phyloP scores from a whole-genome alignment of 2,329 filamentous ascomycete species.

The Nakataea oryzae region DNA sequence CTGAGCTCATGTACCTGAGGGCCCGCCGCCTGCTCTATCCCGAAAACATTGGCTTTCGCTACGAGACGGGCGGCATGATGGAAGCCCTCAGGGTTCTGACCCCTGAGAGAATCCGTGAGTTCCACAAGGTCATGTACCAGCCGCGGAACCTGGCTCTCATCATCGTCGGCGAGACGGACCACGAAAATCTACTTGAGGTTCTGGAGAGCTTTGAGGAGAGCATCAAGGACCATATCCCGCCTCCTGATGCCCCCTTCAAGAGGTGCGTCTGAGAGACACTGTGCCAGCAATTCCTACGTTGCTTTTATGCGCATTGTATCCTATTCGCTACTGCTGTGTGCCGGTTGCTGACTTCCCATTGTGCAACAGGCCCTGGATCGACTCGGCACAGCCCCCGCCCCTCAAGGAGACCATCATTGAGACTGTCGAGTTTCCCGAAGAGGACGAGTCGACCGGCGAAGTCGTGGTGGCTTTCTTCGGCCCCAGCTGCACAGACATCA shows the following conservation, averaged over 20 bases:
- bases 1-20: constrained; percentile 78
- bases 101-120: constrained; percentile 82
- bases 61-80: constrained; percentile 97
- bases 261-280: constrained; percentile 27
- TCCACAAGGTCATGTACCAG: constrained; percentile 96
- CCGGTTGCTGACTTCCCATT: not conserved
- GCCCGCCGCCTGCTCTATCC: constrained; percentile 77
- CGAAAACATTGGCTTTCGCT: constrained; percentile 82
- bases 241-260: constrained; percentile 64
- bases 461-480: constrained; percentile 81
- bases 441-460: constrained; percentile 89
- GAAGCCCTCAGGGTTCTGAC: constrained; percentile 79
- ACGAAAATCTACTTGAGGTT: constrained; percentile 67
- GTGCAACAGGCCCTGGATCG: constrained; percentile 62
- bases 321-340: not conserved
- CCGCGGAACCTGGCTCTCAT: constrained; percentile 89
- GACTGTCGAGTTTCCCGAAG: constrained; percentile 85
- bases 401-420: constrained; percentile 65
- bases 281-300: not conserved
- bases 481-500: constrained; percentile 63
- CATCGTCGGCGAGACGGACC: constrained; percentile 85
- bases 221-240: constrained; percentile 73
- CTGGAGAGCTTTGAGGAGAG: constrained; percentile 82
- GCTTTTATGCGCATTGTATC: not conserved
- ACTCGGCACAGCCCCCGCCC: constrained; percentile 67